Conservation (phyloP, 2,329 filamentous ascomycete genomes). For the Neurospora sp. region DNA sequence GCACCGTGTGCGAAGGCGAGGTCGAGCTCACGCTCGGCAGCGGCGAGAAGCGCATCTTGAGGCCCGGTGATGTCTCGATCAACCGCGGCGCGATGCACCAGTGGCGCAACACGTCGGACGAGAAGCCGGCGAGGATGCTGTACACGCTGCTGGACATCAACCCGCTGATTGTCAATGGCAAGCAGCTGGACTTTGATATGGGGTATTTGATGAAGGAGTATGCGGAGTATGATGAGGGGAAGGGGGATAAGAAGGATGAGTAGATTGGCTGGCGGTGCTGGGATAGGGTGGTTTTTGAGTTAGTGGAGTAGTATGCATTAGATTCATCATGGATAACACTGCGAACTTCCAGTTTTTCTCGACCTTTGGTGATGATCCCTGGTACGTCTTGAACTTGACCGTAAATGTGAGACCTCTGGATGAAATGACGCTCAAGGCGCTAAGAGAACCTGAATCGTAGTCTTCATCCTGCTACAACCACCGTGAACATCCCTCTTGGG, state of each 20-base stretch:
- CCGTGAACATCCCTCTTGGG: neutral
- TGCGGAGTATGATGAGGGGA: neutral
- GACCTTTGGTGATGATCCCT: neutral
- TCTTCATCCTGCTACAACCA: neutral
- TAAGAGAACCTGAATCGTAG: neutral
- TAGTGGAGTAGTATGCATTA: neutral
- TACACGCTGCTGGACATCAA: slow-evolving; percentile 24
- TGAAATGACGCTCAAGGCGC: no score
- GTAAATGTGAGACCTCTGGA: neutral
- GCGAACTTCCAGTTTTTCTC: neutral
- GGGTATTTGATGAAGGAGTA: neutral
- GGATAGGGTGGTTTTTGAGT: neutral
- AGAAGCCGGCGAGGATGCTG: slow-evolving; percentile 31
- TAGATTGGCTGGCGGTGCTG: neutral
- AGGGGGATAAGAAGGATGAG: neutral
- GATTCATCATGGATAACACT: neutral
- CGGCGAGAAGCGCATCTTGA: slow-evolving; percentile 31
- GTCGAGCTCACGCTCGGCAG: slow-evolving; percentile 38
- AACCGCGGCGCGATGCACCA: slow-evolving; percentile 37
- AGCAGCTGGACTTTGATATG: slow-evolving; percentile 8
- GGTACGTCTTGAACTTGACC: neutral
- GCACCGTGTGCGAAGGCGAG: slow-evolving; percentile 38
- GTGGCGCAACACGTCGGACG: slow-evolving; percentile 28
- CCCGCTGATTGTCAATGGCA: slow-evolving; percentile 18
- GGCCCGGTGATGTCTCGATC: slow-evolving; percentile 36